Conservation (phyloP, 2,329 filamentous ascomycete genomes). For the Neofusicoccum ribis region DNA sequence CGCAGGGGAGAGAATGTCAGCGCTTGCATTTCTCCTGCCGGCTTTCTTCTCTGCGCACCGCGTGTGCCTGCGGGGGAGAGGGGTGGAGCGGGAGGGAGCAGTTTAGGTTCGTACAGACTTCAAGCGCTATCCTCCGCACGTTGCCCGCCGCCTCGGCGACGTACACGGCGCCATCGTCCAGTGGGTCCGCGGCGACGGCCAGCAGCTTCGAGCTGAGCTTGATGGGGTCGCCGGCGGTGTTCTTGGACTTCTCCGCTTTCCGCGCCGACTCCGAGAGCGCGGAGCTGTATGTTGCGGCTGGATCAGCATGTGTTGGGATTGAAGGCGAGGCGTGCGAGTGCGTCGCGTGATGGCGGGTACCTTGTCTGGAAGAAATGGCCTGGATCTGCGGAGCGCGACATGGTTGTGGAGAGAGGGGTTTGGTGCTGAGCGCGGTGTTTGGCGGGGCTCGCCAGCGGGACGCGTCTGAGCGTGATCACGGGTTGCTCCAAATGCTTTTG, state of each 20-base stretch:
- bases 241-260: constrained; percentile 73
- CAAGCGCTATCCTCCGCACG: constrained; percentile 70
- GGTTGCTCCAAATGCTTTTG: background rate
- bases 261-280: constrained; percentile 55
- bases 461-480: constrained; percentile 18
- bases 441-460: constrained; percentile 11
- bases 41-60: too few species aligned
- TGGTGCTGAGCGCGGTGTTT: background rate
- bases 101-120: constrained; percentile 61
- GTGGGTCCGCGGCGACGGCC: constrained; percentile 68
- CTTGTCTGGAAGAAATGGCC: constrained; percentile 92
- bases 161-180: constrained; percentile 63
- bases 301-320: constrained; percentile 1
- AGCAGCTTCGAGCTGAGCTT: constrained; percentile 83
- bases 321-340: too few species aligned
- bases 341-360: constrained; percentile 51
- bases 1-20: background rate
- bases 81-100: background rate
- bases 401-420: constrained; percentile 31
- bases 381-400: constrained; percentile 70
- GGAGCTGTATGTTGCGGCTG: constrained; percentile 39
- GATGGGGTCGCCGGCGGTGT: constrained; percentile 81
- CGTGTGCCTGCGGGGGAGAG: too few species aligned
- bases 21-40: background rate
- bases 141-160: constrained; percentile 85